Conservation (phyloP, 2,329 filamentous ascomycete genomes). For the Ceratocystis huliohia region DNA sequence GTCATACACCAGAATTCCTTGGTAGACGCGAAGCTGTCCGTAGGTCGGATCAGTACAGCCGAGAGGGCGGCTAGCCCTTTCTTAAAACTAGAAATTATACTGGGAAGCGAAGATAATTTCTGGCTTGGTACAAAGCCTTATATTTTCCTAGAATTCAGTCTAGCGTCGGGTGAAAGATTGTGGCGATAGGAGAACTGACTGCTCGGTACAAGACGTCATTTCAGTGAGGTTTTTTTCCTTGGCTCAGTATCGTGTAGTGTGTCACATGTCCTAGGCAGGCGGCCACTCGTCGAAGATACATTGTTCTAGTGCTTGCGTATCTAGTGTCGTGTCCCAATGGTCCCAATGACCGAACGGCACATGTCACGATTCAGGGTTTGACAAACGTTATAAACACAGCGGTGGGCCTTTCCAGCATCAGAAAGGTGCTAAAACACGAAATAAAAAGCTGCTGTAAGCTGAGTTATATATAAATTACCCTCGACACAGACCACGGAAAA, state of each 20-base stretch:
- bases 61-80: not conserved
- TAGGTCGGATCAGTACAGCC: not conserved
- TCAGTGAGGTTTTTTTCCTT: too few species aligned
- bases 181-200: too few species aligned
- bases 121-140: too few species aligned
- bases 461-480: not conserved
- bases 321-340: not conserved
- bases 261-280: not conserved
- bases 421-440: not conserved
- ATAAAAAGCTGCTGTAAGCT: not conserved
- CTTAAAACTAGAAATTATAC: not conserved
- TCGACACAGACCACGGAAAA: not conserved
- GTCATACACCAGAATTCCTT: not conserved
- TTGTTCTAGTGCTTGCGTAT: not conserved
- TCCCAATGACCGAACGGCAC: not conserved
- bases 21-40: not conserved
- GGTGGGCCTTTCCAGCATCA: too few species aligned
- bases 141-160: too few species aligned
- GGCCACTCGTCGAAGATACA: not conserved
- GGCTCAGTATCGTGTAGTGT: not conserved
- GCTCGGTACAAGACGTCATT: too few species aligned
- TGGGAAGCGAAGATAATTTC: not conserved
- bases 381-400: not conserved
- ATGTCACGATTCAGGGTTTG: not conserved
- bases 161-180: too few species aligned